These are phyloP conservation scores for Nannochloris sp. DNA, from an alignment of 139 green algal genomes.

Conservation along the genomic window DNA sequence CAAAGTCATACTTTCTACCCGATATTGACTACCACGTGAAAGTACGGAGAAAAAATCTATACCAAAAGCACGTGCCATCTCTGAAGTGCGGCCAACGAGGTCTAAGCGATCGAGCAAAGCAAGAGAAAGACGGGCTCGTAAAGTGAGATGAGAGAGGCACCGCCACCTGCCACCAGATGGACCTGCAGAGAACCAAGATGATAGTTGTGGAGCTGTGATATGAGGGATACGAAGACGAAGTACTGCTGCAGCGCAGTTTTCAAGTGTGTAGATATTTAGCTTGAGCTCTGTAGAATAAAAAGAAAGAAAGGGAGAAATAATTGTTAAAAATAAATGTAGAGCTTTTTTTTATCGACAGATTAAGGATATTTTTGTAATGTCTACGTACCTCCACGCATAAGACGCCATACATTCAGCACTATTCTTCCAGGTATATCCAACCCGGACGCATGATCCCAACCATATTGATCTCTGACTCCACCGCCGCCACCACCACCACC, in stretches of 20 bases:
- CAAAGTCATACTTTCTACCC: constrained; percentile 90
- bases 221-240: constrained; percentile 69
- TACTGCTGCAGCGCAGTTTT: constrained; percentile 70
- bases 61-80: constrained; percentile 88
- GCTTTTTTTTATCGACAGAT: neutral
- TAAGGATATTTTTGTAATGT: constrained; percentile 20
- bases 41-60: constrained; percentile 92
- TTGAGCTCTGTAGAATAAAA: constrained; percentile 57
- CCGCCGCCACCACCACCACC: neutral
- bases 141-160: constrained; percentile 28
- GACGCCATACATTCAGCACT: constrained; percentile 92
- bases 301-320: neutral
- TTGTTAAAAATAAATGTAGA: neutral
- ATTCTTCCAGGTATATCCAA: constrained; percentile 66
- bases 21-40: constrained; percentile 81
- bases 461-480: constrained; percentile 68
- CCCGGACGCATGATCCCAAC: constrained; percentile 49
- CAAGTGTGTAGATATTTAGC: constrained; percentile 74
- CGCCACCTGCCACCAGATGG: constrained; percentile 41
- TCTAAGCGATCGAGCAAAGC: constrained; percentile 84
- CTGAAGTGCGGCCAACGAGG: constrained; percentile 74
- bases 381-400: constrained; percentile 41
- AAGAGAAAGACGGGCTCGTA: constrained; percentile 55
- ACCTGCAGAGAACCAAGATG: constrained; percentile 67
- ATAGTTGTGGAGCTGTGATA: constrained; percentile 51